Evolutionary conservation across 805 yeast genomes (phyloP), one percentile per base, ranked within the genome.

Genomic region (Scheffersomyces coipomensis): DNA sequence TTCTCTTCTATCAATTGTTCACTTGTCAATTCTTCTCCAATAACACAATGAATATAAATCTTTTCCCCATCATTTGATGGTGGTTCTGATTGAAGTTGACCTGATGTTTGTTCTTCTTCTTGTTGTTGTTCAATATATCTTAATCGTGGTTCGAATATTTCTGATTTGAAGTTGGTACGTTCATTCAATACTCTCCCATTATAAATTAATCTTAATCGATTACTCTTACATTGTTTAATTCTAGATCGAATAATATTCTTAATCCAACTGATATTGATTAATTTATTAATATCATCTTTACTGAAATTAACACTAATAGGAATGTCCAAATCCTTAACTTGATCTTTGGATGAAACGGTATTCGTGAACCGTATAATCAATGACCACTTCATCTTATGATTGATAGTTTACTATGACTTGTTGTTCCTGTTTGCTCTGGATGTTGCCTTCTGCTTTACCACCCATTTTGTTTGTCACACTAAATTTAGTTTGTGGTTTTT

Each of bases 31-130:
- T 69, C 73, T 24, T 79, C 88, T 5, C 96, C 96, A 11, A 87
- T 72, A 4, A 87, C 75, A 62, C 96, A 88, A 56, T 87, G 95
- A 3, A 88, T 70, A 52, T 81, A 86, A n/a, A 84, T 64, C 33
- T 63, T 62, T 7, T 25, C 36, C 5, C 26, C 35, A 33, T 22
- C 15, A n/a, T n/a, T n/a, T 18, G 17, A 15, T 1, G 12, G 12
- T 4, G 19, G 8, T 25, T 17, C 16, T 9, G n/a, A n/a, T n/a
- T n/a, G n/a, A n/a, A n/a, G n/a, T n/a, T n/a, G n/a, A 39, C 19
- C 23, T 27, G 11, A 46, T n/a, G 18, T 50, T 49, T 23, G 40
- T 19, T 29, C 40, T 18, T 34, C 44, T 13, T 30, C 42, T 18
- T 27, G 39, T 4, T 29, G 38, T 31, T 30, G 37, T 25, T 29